phyloP scores from a whole-genome alignment of 2,329 filamentous ascomycete species.

The Ascochyta lentis region DNA sequence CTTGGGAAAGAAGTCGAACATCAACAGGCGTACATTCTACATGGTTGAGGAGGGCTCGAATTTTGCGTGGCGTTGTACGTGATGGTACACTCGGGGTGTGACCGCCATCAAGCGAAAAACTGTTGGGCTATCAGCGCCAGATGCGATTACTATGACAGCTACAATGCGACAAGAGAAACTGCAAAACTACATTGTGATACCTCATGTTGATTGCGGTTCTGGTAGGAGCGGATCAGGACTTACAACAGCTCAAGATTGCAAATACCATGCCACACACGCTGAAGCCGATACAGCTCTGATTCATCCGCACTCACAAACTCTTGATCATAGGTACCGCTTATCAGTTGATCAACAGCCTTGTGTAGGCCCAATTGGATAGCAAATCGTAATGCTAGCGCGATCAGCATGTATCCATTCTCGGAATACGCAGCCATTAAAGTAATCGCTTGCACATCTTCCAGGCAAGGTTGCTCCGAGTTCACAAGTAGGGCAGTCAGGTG shows the following conservation, averaged over 20 bases:
- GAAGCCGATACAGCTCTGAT: constrained; percentile 41
- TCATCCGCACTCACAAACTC: constrained; percentile 31
- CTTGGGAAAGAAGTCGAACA: constrained; percentile 60
- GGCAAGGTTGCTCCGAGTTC: constrained; percentile 46
- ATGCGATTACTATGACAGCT: neutral
- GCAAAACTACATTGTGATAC: neutral
- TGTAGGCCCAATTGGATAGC: constrained; percentile 57
- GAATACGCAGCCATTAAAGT: constrained; percentile 61
- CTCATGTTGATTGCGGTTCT: neutral
- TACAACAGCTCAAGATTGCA: constrained; percentile 59
- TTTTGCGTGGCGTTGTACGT: constrained; percentile 51
- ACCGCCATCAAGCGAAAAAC: constrained; percentile 54
- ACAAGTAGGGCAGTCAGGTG: constrained; percentile 58
- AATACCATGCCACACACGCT: constrained; percentile 61
- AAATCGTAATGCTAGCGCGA: constrained; percentile 60
- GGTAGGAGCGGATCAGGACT: neutral
- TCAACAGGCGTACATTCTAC: constrained; percentile 56
- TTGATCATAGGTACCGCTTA: constrained; percentile 29
- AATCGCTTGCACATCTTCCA: constrained; percentile 62
- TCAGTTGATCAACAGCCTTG: constrained; percentile 50
- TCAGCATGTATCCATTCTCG: constrained; percentile 58
- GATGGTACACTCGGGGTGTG: constrained; percentile 51
- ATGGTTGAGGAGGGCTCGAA: constrained; percentile 55
- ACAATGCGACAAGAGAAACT: too few relatives aligned
- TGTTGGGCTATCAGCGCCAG: constrained; percentile 26